Base-by-base conservation (phyloP, 805 yeast genomes). In the Teunomyces cretensis region DNA sequence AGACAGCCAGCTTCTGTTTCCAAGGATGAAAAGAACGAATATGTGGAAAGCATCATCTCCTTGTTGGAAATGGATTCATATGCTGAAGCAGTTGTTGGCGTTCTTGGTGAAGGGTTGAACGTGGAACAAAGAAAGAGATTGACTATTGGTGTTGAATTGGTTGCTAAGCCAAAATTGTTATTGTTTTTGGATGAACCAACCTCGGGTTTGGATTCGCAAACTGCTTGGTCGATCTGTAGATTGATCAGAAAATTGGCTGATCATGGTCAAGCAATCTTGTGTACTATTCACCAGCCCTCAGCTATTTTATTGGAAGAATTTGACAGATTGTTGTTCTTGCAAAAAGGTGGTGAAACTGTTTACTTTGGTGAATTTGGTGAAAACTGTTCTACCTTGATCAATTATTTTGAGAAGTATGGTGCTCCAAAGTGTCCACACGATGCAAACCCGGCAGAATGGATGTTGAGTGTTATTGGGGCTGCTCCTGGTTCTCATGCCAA, bases 241-340 rank as follows among this genome's bases (percentile, higher is more conserved):
- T 74, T 79, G 51, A 66, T 75, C 56, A 74, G 70, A 54, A 68
- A 68, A 41, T 68, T 73, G 56, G 83, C 77, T 6, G 70, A 70
- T 35, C 74, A 79, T 33, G 81, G 81, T 15, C 81, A 77, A 56
- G 78, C 81, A n/a, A 74, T 80, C 51, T 64, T 80, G 45, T 67
- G 72, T 38, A 86, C 95, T 15, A 86, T 86, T 51, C 92, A 86
- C 64, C 95, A 86, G 64, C 95, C 95, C 56, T 86, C 94, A 7
- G 90, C 95, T 43, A 74, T 84, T 47, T 70, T 87, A 58, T 74
- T 87, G 67, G 78, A 85, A 57, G 86, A 83, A 56, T 86, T 88
- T 61, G 95, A 88, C 59, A 75, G 89, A 54, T 70, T 88, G 51
- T 69, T 86, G 51, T 81, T 86, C 56, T 70, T 86, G 61, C 83